These are phyloP conservation scores for Mrakiaceae sp. DNA, from an alignment of 1,284 basidiomycete genomes.

Conservation along the genomic window DNA sequence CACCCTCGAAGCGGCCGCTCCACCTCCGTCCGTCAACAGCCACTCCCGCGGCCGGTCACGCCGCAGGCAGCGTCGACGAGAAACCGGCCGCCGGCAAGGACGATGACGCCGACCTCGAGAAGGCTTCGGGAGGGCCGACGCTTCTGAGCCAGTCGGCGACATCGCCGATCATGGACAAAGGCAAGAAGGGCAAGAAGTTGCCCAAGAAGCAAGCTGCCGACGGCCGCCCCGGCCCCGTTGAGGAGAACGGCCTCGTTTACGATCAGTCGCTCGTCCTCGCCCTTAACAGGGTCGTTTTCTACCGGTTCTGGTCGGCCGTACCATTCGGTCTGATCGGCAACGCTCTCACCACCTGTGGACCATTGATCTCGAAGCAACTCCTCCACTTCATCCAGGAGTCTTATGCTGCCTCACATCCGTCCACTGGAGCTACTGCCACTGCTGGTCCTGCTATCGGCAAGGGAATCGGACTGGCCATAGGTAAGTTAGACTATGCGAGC, in stretches of 20 bases:
- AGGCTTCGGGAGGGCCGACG: background rate
- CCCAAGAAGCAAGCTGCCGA: conserved; percentile 5
- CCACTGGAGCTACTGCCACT: background rate
- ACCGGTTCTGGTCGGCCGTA: background rate
- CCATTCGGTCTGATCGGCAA: background rate
- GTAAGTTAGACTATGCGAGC: background rate
- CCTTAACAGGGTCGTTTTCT: conserved; percentile 11
- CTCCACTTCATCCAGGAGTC: conserved; percentile 2
- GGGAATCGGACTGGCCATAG: background rate
- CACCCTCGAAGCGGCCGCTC: conserved; percentile 8
- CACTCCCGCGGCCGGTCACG: background rate
- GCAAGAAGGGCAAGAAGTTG: background rate
- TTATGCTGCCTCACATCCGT: conserved; percentile 1
- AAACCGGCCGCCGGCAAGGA: background rate
- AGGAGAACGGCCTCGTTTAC: conserved; percentile 5
- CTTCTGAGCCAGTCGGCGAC: background rate
- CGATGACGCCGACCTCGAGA: background rate
- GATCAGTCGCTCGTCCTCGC: conserved; percentile 10
- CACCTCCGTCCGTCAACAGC: background rate
- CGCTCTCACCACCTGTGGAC: background rate
- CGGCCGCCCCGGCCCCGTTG: background rate
- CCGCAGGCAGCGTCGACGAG: background rate
- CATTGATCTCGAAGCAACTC: conserved; percentile 7
- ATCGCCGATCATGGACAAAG: background rate
- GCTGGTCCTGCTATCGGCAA: background rate